Base-by-base conservation (phyloP, 1,284 basidiomycete genomes). In the Trichosporon sp. region DNA sequence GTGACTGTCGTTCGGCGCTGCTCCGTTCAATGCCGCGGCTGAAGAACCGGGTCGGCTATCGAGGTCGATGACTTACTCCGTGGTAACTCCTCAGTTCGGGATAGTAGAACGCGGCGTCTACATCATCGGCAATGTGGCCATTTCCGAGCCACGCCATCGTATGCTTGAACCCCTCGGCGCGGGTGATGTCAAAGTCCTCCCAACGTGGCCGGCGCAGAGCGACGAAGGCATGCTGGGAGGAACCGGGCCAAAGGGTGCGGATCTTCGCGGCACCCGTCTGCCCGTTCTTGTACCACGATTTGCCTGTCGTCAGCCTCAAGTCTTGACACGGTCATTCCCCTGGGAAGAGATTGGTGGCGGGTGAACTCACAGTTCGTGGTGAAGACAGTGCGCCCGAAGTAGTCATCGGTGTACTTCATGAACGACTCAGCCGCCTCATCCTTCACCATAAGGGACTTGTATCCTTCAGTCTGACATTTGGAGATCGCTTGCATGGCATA, bases 181-280 rank as follows among this genome's bases (percentile, higher is more conserved):
- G 56, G 44, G 60, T 54, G 49, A 64, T 73, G 4, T 72, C 64
- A 54, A 62, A 78, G 60, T 78, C 76, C 61, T 78, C 76, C 73
- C 73, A 78, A 1, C 75, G 70, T 1, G 74, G 73, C 54, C 73
- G n/a, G 21, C 62, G 64, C 58, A 72, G 62, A 21, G 72, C 62
- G 52, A 71, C 62, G 31, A 73, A 64, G 31, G 63, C 54, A 25
- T 70, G 68, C 54, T 63, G 40, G 8, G 65, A 40, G 19, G 59
- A 61, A 11, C 70, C 70, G 2, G 70, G 70, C 63, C 66, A 73
- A 37, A 69, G 65, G 14, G 69, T 64, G 29, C 66, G 63, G 31
- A 66, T 61, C 14, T 37, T 27, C 29, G 56, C 46, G 3, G 23
- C 66, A 1, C 61, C 64, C 11, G 13, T 25, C 5, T 62, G 59